Evolutionary conservation across 1,139 yeast species (phyloP), one percentile per base, ranked within the genome.

Genomic region (Magnusiomyces clavatus): DNA sequence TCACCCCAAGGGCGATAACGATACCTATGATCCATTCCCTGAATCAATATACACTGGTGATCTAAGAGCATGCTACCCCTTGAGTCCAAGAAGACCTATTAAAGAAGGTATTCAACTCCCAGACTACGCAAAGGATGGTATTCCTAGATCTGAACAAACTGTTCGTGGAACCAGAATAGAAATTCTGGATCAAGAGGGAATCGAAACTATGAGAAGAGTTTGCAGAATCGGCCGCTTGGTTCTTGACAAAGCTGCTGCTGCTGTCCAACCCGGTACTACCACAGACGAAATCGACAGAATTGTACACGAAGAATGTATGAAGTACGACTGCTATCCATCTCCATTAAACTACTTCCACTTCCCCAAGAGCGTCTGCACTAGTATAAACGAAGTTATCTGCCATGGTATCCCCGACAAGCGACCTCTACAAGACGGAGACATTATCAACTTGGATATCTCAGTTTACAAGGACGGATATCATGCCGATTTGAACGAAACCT

Each of bases 331-430:
- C 5, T 94, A 94, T 66, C 99, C 99, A 29, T 87, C 96, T 14
- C 96, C 99, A 3, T 75, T 92, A 58, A 94, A 94, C 72, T 94
- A 94, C 71, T 92, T 85, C 73, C 86, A 88, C 69, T 94, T 82
- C 72, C 97, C 98, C 42, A 90, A 89, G 68, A 83, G 95, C 36
- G 78, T 88, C 46, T 94, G 98, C 71, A 88, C 97, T 1, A 88
- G 97, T 6, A 82, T 94, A 43, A 90, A 94, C 68, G 98, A 92
- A 72, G 83, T 89, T 54, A 86, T 92, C 56, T 92, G 99, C 68
- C 99, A 92, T 68, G 99, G 99, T 59, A 86, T 92, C 55, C 98
- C 98, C 29, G 98, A 94, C 68, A 77, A 86, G 70, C 79, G 90
- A 52, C 81, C 81, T 42, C 75, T 94, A 57, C 72, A 87, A 66